phyloP scores from a whole-genome alignment of 78 protist genomes.

The Dictyostelium citrinum region DNA sequence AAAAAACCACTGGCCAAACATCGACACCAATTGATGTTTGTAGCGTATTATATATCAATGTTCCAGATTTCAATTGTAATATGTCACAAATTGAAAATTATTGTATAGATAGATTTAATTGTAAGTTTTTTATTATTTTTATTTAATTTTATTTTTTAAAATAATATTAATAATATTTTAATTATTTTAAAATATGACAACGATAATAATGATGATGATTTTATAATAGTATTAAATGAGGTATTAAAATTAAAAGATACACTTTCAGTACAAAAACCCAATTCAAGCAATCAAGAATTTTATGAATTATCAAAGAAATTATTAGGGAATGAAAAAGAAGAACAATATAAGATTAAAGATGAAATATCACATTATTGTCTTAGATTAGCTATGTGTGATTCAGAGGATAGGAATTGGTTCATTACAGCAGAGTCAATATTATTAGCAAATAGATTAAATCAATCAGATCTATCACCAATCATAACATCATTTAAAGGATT shows the following conservation, averaged over 20 bases:
- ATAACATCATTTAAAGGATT: neutral
- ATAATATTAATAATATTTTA: neutral
- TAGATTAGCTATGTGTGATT: constrained; percentile 47
- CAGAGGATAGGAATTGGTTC: constrained; percentile 49
- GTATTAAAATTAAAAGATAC: neutral
- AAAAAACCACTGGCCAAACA: neutral
- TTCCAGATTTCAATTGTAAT: neutral
- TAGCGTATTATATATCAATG: neutral
- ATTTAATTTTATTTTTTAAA: no score
- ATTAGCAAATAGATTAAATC: neutral
- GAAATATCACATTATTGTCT: constrained; percentile 42
- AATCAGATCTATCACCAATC: neutral
- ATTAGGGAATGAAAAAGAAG: neutral
- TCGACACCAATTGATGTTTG: neutral
- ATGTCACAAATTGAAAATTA: constrained; percentile 5
- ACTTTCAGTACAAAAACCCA: neutral
- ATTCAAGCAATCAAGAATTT: neutral
- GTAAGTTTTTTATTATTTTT: neutral
- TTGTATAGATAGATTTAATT: constrained; percentile 26
- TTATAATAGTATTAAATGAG: neutral
- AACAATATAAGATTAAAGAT: neutral
- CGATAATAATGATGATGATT: no score
- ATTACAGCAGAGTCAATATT: neutral
- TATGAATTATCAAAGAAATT: neutral
- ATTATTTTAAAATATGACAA: no score